A percentile compares a stretch with the other conserved stretches of the same genome.
Evolutionary conservation across 192 early-diverging fungal genomes (phyloP).

Genomic region (Gigaspora rosea): DNA sequence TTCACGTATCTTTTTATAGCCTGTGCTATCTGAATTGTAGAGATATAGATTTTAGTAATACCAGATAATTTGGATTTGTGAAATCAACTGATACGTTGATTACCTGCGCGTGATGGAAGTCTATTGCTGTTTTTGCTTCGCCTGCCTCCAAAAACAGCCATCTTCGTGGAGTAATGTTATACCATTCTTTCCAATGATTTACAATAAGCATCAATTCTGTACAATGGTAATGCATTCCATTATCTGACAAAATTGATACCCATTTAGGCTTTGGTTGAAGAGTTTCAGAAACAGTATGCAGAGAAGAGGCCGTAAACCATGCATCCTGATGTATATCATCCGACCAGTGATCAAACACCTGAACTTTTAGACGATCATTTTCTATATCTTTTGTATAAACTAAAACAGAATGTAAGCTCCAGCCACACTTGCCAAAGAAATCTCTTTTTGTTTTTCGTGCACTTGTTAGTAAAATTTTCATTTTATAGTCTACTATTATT

Average conservation of each 20-base stretch:
- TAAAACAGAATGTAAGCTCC: background rate
- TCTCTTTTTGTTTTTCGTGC: too few species aligned
- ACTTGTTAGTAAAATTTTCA: too few species aligned
- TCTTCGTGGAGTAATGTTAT: background rate
- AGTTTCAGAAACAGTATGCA: background rate
- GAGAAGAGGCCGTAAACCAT: background rate
- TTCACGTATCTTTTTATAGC: too few species aligned
- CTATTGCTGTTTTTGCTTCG: background rate
- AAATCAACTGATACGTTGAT: too few species aligned
- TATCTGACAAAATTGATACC: background rate
- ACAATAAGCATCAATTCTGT: too few species aligned
- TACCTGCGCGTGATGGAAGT: conserved; percentile 4
- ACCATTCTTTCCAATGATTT: too few species aligned
- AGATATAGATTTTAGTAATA: too few species aligned
- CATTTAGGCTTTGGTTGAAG: background rate
- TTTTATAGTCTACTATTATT: too few species aligned
- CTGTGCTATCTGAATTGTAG: too few species aligned
- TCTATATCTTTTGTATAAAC: background rate
- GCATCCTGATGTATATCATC: background rate
- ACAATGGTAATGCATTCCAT: too few species aligned
- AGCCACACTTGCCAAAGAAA: background rate
- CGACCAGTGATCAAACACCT: background rate
- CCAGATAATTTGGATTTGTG: too few species aligned
- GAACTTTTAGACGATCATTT: background rate
- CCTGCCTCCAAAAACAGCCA: background rate